These are phyloP conservation scores for Poa annua DNA, from an alignment of 176 grass and related monocot species.

Conservation along the genomic window DNA sequence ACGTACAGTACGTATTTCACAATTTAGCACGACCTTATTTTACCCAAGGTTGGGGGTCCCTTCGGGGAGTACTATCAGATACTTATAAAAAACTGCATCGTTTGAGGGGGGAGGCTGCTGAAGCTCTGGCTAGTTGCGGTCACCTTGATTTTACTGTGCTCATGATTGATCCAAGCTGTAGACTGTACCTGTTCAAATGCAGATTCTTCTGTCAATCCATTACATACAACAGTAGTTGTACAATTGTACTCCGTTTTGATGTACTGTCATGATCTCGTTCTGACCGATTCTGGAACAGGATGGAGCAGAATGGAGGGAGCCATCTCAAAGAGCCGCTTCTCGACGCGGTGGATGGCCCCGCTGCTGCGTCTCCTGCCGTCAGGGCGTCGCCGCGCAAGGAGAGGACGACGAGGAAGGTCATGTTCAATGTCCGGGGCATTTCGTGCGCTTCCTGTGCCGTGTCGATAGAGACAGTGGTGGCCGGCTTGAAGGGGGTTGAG, in stretches of 20 bases:
- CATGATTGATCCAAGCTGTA: neutral
- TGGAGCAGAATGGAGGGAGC: conserved; percentile 51
- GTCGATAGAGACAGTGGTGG: conserved; percentile 78
- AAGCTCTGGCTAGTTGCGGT: neutral
- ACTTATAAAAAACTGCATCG: neutral
- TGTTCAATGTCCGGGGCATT: conserved; percentile 74
- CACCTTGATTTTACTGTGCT: neutral
- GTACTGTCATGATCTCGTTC: neutral
- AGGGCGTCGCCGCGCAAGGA: conserved; percentile 42
- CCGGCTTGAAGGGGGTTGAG: conserved; percentile 74
- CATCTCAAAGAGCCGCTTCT: conserved; percentile 75
- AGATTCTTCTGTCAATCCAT: neutral
- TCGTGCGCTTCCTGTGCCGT: conserved; percentile 75
- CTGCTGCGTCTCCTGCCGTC: conserved; percentile 30
- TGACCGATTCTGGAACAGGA: conserved; percentile 30
- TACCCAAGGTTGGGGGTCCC: neutral
- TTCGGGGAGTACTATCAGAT: no score
- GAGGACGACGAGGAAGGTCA: conserved; percentile 56
- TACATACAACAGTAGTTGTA: neutral
- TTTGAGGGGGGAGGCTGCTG: neutral
- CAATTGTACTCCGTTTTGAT: neutral
- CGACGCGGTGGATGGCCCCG: neutral
- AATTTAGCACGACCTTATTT: neutral
- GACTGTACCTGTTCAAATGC: neutral
- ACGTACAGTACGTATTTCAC: neutral